Conservation (phyloP, 1,284 basidiomycete species). For the Tausonia pullulans region DNA sequence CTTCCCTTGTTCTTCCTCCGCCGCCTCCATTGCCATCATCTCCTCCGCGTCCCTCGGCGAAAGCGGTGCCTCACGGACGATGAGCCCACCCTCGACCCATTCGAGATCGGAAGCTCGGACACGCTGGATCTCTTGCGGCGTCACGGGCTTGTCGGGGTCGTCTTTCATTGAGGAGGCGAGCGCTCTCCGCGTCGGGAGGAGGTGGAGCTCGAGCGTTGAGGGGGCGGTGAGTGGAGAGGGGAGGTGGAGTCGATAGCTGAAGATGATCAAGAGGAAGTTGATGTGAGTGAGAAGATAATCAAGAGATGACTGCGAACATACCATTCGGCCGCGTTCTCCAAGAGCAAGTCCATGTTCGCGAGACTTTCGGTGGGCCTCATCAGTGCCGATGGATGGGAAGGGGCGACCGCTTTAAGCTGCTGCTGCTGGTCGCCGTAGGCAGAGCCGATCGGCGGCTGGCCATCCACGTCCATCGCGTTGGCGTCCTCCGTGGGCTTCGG, state of each 20-base stretch:
- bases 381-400: no score
- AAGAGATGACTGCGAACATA: background rate
- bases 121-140: no score
- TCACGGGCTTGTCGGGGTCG: no score
- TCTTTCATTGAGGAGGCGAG: no score
- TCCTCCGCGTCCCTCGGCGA: background rate
- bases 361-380: background rate
- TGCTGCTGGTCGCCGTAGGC: no score
- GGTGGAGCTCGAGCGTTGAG: background rate
- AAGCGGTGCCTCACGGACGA: conserved; percentile 8
- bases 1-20: background rate
- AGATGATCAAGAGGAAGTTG: background rate
- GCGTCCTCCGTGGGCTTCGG: no score
- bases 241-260: conserved; percentile 8
- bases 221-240: background rate
- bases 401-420: no score
- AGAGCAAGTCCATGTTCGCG: conserved; percentile 3
- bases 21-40: background rate
- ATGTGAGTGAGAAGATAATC: background rate
- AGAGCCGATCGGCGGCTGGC: no score
- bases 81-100: conserved; percentile 15
- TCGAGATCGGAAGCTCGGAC: conserved; percentile 8
- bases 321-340: conserved; percentile 14
- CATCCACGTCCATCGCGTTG: no score
- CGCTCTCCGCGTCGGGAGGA: no score